Base-by-base conservation (phyloP, 202 grass and related monocot genomes). In the Elaeis oleifera region DNA sequence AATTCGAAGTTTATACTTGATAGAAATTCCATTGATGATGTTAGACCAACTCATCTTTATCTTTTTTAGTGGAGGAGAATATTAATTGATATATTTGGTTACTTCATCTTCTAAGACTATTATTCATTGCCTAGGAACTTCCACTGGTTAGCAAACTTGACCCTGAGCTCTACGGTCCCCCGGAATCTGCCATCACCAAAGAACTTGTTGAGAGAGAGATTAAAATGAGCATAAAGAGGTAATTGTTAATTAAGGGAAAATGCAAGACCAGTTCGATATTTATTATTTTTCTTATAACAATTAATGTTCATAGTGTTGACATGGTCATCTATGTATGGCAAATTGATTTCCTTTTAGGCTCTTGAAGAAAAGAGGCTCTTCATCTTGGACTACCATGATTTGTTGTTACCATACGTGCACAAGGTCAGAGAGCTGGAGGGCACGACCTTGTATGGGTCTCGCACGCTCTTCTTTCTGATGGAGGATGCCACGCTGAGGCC, bases 331-430 rank as follows among this genome's bases (percentile, higher is more conserved):
- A 36, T 36, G 8, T 9, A 6, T 36, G 22, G 16, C 20, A 13
- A 18, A 56, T 49, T 75, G 32, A 36, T 36, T 36, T 36, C 9
- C 9, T 25, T 5, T 23, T 29, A 83, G 80, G 91, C 84, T 0
- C 15, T 96, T 0, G 49, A 76, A 26, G 52, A 49, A 11, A 90
- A 85, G 70, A 79, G 77, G 9, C 55, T 96, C 5, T 90, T 90
- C 78, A 87, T 88, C 70, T 51, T 96, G 48, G 84, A 96, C 70
- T 88, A 69, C 67, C 87, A 96, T 44, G 91, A 96, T 56, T 69
- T 90, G 13, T 76, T 85, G 71, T 65, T 96, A 3, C 91, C 91
- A 0, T 88, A 74, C 58, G 87, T 96, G 55, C 67, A 90, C 75
- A 90, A 79, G 70, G 83, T 96, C 29, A 71, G 84, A 2, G 67